Evolutionary conservation across 768 basidiomycete species (phyloP).

Genomic region (Calocybe indica): DNA sequence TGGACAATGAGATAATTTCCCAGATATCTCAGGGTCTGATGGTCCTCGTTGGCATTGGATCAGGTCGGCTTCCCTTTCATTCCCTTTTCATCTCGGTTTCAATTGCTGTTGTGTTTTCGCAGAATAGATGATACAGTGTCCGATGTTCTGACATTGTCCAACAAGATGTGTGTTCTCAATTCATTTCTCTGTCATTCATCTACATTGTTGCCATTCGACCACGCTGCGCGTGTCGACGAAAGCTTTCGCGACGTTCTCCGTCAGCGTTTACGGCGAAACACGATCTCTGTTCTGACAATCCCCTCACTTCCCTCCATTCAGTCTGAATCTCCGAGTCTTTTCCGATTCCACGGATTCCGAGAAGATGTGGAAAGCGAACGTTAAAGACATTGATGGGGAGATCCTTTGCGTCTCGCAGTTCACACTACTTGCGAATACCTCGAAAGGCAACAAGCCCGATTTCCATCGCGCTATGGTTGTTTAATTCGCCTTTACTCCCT

Average conservation of each 20-base stretch:
- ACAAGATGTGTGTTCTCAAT: constrained; percentile 64
- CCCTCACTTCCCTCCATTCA: constrained; percentile 17
- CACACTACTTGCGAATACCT: constrained; percentile 81
- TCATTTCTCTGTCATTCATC: too few relatives aligned
- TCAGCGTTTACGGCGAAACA: background rate
- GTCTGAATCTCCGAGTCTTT: constrained; percentile 72
- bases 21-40: constrained; percentile 81
- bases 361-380: constrained; percentile 81
- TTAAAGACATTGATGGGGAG: constrained; percentile 86
- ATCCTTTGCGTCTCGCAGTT: constrained; percentile 95
- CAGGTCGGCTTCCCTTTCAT: constrained; percentile 41
- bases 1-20: constrained; percentile 75
- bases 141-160: constrained; percentile 68
- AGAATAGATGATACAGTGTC: constrained; percentile 71
- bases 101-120: constrained; percentile 9
- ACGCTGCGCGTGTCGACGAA: background rate
- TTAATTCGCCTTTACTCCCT: background rate
- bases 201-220: too few relatives aligned
- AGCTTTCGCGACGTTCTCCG: background rate
- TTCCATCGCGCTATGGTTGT: constrained; percentile 91
- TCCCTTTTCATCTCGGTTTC: background rate
- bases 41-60: constrained; percentile 86
- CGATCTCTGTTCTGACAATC: background rate
- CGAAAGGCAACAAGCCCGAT: constrained; percentile 87
- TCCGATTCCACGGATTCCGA: constrained; percentile 45